A percentile compares a stretch with the other conserved stretches of the same genome.
These are phyloP conservation scores for Aureobasidium zeae DNA, from an alignment of 2,329 filamentous ascomycete species.

Conservation along the genomic window DNA sequence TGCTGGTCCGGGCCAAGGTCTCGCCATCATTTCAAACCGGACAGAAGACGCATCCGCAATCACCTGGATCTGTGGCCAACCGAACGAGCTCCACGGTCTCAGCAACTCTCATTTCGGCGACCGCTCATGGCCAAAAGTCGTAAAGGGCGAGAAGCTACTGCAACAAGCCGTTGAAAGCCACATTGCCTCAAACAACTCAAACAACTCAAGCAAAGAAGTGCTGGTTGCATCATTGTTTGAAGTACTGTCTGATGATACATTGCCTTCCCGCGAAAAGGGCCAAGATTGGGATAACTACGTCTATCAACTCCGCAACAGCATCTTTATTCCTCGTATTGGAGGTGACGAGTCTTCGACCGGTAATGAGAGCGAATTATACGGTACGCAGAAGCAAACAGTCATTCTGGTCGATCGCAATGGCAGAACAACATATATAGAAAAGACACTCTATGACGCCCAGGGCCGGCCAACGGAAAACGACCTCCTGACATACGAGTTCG, in stretches of 20 bases:
- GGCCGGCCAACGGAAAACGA: conserved; percentile 39
- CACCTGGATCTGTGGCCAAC: conserved; percentile 40
- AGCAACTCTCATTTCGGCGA: conserved; percentile 55
- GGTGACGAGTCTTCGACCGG: conserved; percentile 35
- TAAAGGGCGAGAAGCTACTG: conserved; percentile 42
- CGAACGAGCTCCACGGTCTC: conserved; percentile 47
- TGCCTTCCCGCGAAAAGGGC: conserved; percentile 42
- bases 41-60: conserved; percentile 44
- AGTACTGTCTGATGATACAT: conserved; percentile 46
- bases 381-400: conserved; percentile 56
- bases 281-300: conserved; percentile 48
- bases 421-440: conserved; percentile 51
- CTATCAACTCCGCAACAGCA: conserved; percentile 48
- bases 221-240: conserved; percentile 45
- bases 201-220: conserved; percentile 39
- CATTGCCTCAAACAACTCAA: conserved; percentile 26
- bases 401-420: conserved; percentile 48
- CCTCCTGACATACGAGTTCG: conserved; percentile 43
- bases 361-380: conserved; percentile 45
- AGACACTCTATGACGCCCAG: conserved; percentile 49
- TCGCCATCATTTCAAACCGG: conserved; percentile 55
- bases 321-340: conserved; percentile 51
- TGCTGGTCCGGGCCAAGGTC: conserved; percentile 24
- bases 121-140: conserved; percentile 52
- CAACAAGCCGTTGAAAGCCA: conserved; percentile 39